phyloP scores from a whole-genome alignment of 805 yeast species.

The Barnettozyma californica region DNA sequence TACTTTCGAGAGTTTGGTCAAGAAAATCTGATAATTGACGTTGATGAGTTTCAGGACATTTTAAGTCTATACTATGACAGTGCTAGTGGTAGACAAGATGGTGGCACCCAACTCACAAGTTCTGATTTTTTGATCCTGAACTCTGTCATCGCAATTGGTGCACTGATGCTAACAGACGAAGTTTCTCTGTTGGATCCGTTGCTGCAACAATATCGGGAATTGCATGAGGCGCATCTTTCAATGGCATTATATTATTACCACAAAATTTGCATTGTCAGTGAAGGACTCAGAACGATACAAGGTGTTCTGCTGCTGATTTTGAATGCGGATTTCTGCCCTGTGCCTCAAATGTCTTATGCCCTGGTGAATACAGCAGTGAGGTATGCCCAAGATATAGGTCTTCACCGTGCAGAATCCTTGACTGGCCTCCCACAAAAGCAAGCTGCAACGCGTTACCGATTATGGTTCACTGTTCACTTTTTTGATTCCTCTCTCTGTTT shows the following conservation, averaged over 20 bases:
- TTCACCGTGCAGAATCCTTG: slow-evolving; percentile 45
- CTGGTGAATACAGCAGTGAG: slow-evolving; percentile 43
- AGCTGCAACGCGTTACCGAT: slow-evolving; percentile 29
- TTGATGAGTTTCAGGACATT: slow-evolving; percentile 15
- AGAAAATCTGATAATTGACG: slow-evolving; percentile 9
- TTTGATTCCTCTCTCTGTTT: slow-evolving; percentile 41
- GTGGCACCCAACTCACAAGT: slow-evolving; percentile 14
- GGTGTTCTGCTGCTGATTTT: slow-evolving; percentile 44
- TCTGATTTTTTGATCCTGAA: slow-evolving; percentile 32
- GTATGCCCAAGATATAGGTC: slow-evolving; percentile 52
- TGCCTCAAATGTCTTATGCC: slow-evolving; percentile 38
- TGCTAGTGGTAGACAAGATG: slow-evolving; percentile 4
- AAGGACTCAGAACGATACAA: slow-evolving; percentile 45
- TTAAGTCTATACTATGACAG: slow-evolving; percentile 17
- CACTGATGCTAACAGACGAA: slow-evolving; percentile 5
- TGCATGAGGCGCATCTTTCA: slow-evolving; percentile 28
- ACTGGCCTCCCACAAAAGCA: slow-evolving; percentile 34
- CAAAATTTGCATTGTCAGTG: slow-evolving; percentile 42
- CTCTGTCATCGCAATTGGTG: slow-evolving; percentile 23
- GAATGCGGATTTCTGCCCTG: slow-evolving; percentile 30
- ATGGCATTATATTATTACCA: slow-evolving; percentile 50
- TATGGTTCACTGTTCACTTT: slow-evolving; percentile 49
- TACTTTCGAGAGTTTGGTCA: slow-evolving; percentile 11
- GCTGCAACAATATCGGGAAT: slow-evolving; percentile 19
- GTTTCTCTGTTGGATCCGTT: neutral